phyloP scores from a whole-genome alignment of 768 basidiomycete genomes.

The Exidia glandulosa region DNA sequence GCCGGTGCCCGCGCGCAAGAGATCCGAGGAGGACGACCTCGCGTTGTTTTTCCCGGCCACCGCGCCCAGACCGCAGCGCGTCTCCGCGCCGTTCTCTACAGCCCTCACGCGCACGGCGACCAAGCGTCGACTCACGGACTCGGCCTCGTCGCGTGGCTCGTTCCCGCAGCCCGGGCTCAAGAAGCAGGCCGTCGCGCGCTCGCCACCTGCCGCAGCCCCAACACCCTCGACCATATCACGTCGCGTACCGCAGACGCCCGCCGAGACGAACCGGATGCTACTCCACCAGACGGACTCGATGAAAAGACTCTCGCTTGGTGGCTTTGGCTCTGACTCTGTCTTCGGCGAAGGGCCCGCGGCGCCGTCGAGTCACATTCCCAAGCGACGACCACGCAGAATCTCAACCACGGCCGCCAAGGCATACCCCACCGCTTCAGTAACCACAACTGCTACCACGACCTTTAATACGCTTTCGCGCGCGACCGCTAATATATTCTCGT shows the following conservation, averaged over 20 bases:
- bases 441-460: slow-evolving; percentile 14
- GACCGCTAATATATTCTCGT: slow-evolving; percentile 11
- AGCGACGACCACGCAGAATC: slow-evolving; percentile 18
- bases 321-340: slow-evolving; percentile 17
- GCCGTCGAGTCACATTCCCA: slow-evolving; percentile 8
- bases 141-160: neutral
- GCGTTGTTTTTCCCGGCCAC: neutral
- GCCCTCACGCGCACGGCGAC: neutral
- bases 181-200: neutral
- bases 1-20: neutral
- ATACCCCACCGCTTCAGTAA: slow-evolving; percentile 44
- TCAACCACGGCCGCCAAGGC: slow-evolving; percentile 33
- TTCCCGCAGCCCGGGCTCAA: neutral
- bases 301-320: slow-evolving; percentile 49
- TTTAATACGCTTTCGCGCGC: slow-evolving; percentile 40
- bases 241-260: slow-evolving; percentile 41
- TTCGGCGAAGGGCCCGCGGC: neutral
- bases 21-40: neutral
- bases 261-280: slow-evolving; percentile 40
- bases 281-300: slow-evolving; percentile 52
- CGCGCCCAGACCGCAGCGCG: neutral
- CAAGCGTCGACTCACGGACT: neutral
- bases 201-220: neutral
- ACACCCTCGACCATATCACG: neutral
- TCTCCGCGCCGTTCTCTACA: neutral